Conservation (phyloP, 129 eudicot species). For the Apium graveolens region DNA sequence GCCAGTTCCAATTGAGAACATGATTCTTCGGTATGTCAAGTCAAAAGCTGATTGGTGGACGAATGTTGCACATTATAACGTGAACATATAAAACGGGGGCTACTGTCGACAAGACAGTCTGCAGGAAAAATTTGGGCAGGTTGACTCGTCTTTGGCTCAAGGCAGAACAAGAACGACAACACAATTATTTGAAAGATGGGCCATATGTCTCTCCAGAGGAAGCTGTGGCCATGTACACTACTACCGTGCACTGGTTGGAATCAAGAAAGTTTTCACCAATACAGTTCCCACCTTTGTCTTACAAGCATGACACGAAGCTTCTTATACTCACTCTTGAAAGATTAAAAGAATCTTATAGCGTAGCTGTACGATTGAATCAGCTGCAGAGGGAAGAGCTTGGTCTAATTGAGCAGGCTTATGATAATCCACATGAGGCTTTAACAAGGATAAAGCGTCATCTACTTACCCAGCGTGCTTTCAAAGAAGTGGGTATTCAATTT, state of each 20-base stretch:
- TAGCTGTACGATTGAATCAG: slow-evolving; percentile 94
- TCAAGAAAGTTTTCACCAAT: slow-evolving; percentile 95
- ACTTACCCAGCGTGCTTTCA: slow-evolving; percentile 96
- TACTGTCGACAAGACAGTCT: slow-evolving; percentile 98
- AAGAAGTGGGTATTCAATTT: slow-evolving; percentile 97
- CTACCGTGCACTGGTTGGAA: slow-evolving; percentile 99
- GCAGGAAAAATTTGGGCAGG: slow-evolving; percentile 96
- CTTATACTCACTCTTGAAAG: slow-evolving; percentile 98
- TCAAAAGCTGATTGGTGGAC: slow-evolving; percentile 99
- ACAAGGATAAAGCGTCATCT: slow-evolving; percentile 96
- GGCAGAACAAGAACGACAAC: slow-evolving; percentile 99
- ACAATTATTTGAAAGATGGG: slow-evolving; percentile 95
- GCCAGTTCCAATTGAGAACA: slow-evolving; percentile 97
- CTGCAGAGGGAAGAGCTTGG: slow-evolving; percentile 97
- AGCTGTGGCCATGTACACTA: slow-evolving; percentile 97
- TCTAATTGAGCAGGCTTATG: slow-evolving; percentile 98
- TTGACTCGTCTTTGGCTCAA: slow-evolving; percentile 99
- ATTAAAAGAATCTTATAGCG: slow-evolving; percentile 94
- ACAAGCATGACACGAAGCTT: slow-evolving; percentile 99
- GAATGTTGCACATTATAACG: slow-evolving; percentile 98
- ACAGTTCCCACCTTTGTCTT: slow-evolving; percentile 95
- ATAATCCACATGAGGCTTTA: slow-evolving; percentile 95
- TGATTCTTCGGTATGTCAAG: slow-evolving; percentile 95
- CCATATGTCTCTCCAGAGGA: slow-evolving; percentile 99
- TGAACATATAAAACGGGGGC: slow-evolving; percentile 97